Evolutionary conservation across 75 land plant species (phyloP).

Genomic region (Sequoiadendron giganteum): DNA sequence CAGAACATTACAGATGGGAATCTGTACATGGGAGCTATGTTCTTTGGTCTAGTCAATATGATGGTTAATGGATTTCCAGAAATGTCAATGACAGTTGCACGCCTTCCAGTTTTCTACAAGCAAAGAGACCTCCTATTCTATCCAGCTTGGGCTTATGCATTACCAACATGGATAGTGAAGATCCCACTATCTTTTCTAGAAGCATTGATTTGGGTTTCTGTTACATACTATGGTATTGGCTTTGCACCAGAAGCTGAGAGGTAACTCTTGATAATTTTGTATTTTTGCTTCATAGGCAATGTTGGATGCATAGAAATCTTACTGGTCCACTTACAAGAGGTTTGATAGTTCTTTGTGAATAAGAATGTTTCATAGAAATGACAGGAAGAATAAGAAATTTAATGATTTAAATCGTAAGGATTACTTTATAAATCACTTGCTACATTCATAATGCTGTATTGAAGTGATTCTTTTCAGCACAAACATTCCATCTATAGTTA

Average conservation of each 20-base stretch:
- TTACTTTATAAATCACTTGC: not conserved
- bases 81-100: constrained; percentile 28
- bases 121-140: constrained; percentile 47
- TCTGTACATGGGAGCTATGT: constrained; percentile 39
- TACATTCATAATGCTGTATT: not conserved
- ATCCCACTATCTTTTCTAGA: constrained; percentile 47
- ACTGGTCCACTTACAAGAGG: not conserved
- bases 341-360: not conserved
- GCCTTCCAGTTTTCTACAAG: constrained; percentile 55
- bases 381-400: not conserved
- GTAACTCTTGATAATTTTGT: constrained; percentile 6
- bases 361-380: not conserved
- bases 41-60: constrained; percentile 29
- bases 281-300: not conserved
- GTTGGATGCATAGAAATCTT: not conserved
- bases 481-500: not conserved
- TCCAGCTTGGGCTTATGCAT: constrained; percentile 53
- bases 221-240: constrained; percentile 58
- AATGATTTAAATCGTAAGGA: not conserved
- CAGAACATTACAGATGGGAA: constrained; percentile 21
- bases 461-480: constrained; percentile 37
- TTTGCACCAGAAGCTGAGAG: constrained; percentile 42
- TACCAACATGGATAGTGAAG: constrained; percentile 28
- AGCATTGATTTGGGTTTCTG: constrained; percentile 21
- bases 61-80: constrained; percentile 54